Base-by-base conservation (phyloP, 805 yeast genomes). In the Candida insectalens region DNA sequence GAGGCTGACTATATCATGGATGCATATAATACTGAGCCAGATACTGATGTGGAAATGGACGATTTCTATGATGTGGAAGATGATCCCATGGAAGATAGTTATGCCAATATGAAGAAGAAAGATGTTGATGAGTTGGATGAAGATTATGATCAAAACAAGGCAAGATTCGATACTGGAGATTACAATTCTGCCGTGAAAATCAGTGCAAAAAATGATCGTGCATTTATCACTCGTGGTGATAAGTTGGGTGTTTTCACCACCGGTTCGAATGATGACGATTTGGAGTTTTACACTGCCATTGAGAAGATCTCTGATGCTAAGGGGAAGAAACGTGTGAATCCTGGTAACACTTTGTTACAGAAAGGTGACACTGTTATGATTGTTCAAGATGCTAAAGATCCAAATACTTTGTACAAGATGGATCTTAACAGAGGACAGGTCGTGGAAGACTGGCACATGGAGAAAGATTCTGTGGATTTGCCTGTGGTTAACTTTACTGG, bases 361-460 rank as follows among this genome's bases (percentile, higher is more conserved):
- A 71, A 73, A 46, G 77, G 75, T 43, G 96, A 87, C 57, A 62
- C 72, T 18, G 55, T 73, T 0, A 66, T 87, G 67, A 63, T 87
- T 19, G 50, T 87, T 44, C 83, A 79, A 46, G 76, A 73, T 47
- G 60, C 64, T 2, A 49, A 54, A 4, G 57, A 65, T 27, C 47
- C 49, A 16, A 59, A 64, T 28, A 65, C 62, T 20, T 51, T 87
- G 31, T 83, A 68, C 58, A 71, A 74, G 44, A 71, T 85, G 85
- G 96, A 87, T 59, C 56, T 87, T 32, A 81, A 72, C 49, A 67
- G 74, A 37, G 96, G 95, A 10, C 64, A 77, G 48, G 68, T 87
- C 34, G 80, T 87, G n/a, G 95, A 87, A 51, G 92, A 83, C 50
- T 87, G 94, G 92, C 59, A 67, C 23, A 64, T 81, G 15, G 47